Evolutionary conservation across 2,329 filamentous ascomycete genomes (phyloP), one percentile per base, ranked within the genome.

Genomic region (Metarhizium sp.): DNA sequence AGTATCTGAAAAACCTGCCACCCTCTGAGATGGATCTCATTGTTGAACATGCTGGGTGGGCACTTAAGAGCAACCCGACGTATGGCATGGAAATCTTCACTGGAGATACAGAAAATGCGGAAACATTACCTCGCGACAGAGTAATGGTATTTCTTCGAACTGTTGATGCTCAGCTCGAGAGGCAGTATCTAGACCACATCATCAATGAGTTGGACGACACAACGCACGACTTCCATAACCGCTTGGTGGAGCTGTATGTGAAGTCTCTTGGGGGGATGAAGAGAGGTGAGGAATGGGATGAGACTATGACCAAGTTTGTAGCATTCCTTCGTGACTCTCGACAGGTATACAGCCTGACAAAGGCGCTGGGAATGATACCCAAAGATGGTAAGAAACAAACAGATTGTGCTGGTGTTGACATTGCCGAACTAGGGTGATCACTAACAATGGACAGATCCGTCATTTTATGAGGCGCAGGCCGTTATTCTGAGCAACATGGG

Each of bases 401-500:
- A 14, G 38, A 40, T 14, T 25, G 25, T 25, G 25, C 25, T 4
- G 13, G 4, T 6, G 1, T 71, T 58, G 4, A 18, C 2, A 13
- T 2, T 13, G 29, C 43, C 48, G 25, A 16, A 29, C 25, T 5
- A 25, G 8, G 40, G 48, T 13, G 4, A 10, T 4, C 18, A 10
- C 14, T n/a, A 11, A 40, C 2, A 18, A 18, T 34, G n/a, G 49
- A 32, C 60, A 92, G 90, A 96, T 67, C 77, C 91, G 0, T 78
- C 82, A 2, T 96, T 96, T 64, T 95, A 88, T 69, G 92, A 97
- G 68, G 85, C 90, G 2, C 85, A 92, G 58, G 94, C 94, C 6
- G 86, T 97, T 48, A 86, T 97, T 20, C 81, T 97, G 43, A 91
- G 90, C 70, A 95, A 94, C 63, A 96, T 97, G 89, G 90, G 90